Evolutionary conservation across 768 basidiomycete species (phyloP).

Genomic region (Tylopilus sp.): DNA sequence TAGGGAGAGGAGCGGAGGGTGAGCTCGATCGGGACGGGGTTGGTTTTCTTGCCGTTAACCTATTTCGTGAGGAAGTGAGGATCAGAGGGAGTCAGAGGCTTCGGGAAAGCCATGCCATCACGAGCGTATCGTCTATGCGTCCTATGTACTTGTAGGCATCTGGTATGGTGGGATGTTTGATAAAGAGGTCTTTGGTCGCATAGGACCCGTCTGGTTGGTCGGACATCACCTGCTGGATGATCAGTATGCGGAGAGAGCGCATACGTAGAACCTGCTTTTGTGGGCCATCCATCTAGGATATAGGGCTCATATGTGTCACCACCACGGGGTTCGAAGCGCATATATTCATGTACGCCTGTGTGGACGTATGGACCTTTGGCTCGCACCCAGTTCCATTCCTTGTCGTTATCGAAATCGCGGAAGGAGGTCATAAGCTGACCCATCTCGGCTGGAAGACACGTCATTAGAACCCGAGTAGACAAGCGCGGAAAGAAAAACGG

Average conservation of each 20-base stretch:
- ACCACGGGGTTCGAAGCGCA: conserved; percentile 43
- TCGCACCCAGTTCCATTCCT: conserved; percentile 54
- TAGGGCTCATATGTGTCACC: conserved; percentile 44
- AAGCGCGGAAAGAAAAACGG: background rate
- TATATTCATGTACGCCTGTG: conserved; percentile 27
- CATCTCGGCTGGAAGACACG: conserved; percentile 23
- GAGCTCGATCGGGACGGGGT: conserved; percentile 53
- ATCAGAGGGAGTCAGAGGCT: conserved; percentile 17
- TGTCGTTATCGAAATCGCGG: conserved; percentile 47
- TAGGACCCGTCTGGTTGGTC: conserved; percentile 53
- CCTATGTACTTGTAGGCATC: conserved; percentile 48
- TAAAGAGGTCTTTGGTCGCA: conserved; percentile 53
- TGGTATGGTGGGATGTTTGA: conserved; percentile 42
- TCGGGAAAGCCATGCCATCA: conserved; percentile 23
- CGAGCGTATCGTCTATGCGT: conserved; percentile 53
- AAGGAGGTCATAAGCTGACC: conserved; percentile 45
- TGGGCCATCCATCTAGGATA: conserved; percentile 49
- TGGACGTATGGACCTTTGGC: conserved; percentile 23
- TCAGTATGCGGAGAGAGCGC: background rate
- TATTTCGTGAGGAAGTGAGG: conserved; percentile 14
- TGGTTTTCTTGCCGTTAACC: conserved; percentile 51
- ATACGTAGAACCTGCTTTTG: conserved; percentile 36
- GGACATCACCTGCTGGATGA: conserved; percentile 18
- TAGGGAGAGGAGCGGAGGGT: conserved; percentile 45
- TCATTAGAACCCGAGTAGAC: background rate